Evolutionary conservation across 257 asterid genomes (phyloP).

Genomic region (Primulina eburnea): DNA sequence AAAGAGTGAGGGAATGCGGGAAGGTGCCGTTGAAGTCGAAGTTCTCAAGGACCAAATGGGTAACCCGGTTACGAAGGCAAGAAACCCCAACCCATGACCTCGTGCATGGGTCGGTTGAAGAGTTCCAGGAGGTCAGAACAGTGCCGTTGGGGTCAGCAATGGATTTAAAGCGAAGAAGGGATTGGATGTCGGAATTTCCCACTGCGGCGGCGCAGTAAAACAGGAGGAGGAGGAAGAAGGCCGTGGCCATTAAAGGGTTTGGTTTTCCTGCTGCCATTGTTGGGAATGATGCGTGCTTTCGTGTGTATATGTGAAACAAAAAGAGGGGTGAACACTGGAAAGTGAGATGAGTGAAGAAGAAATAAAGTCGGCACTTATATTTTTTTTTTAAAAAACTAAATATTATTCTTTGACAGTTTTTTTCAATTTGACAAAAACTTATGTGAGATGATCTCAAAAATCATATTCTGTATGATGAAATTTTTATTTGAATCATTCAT

Average conservation of each 20-base stretch:
- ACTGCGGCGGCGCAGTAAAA: constrained; percentile 36
- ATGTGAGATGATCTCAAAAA: too few species aligned
- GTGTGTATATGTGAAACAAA: constrained; percentile 1
- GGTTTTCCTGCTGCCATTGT: constrained; percentile 30
- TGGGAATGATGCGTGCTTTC: background rate
- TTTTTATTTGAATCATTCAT: too few species aligned
- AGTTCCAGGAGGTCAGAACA: constrained; percentile 54
- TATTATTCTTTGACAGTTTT: too few species aligned
- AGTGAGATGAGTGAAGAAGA: too few species aligned
- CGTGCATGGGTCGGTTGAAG: constrained; percentile 54
- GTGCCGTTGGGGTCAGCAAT: constrained; percentile 43
- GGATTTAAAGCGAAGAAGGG: constrained; percentile 63
- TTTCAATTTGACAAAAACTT: too few species aligned
- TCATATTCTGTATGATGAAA: too few species aligned
- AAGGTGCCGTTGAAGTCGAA: constrained; percentile 44
- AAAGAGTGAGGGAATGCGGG: constrained; percentile 37
- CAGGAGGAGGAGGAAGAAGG: constrained; percentile 31
- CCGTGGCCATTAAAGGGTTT: constrained; percentile 19
- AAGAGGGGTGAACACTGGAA: background rate
- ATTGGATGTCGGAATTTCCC: constrained; percentile 48
- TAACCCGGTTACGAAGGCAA: constrained; percentile 58
- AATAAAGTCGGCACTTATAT: too few species aligned
- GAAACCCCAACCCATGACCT: constrained; percentile 65
- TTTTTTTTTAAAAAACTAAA: too few species aligned
- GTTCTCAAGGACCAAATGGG: constrained; percentile 67